phyloP scores from a whole-genome alignment of 1,139 yeast genomes.

The Candida frijolesensis region DNA sequence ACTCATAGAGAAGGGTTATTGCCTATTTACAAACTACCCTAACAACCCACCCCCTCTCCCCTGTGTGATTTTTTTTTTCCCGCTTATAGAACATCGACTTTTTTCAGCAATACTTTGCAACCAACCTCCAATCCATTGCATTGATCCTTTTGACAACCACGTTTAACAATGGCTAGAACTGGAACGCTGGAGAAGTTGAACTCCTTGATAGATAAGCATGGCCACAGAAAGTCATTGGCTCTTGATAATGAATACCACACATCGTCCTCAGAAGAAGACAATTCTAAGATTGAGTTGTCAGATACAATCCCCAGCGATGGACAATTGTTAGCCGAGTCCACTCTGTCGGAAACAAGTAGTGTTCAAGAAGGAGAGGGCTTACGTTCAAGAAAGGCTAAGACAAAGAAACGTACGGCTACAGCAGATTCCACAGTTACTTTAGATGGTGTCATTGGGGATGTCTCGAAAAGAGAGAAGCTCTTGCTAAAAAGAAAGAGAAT shows the following conservation, averaged over 20 bases:
- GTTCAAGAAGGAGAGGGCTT: neutral
- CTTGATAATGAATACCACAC: conserved; percentile 21
- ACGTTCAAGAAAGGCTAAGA: conserved; percentile 1
- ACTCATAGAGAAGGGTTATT: neutral
- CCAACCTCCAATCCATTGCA: neutral
- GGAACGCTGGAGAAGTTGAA: conserved; percentile 19
- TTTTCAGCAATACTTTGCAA: conserved; percentile 2
- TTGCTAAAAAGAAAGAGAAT: conserved; percentile 10
- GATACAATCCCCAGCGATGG: neutral
- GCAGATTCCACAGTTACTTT: conserved; percentile 5
- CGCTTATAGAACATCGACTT: neutral
- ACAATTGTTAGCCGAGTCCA: neutral
- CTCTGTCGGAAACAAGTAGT: neutral
- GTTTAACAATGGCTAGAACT: conserved; percentile 10
- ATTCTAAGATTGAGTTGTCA: neutral
- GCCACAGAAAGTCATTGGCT: conserved; percentile 20
- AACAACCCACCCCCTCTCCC: neutral
- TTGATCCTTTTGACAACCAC: neutral
- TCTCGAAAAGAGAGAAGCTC: conserved; percentile 11
- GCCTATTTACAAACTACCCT: neutral
- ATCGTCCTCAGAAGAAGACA: conserved; percentile 10
- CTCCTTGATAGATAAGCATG: conserved; percentile 17
- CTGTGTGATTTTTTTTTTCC: neutral
- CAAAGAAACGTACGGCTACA: neutral
- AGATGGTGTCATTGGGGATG: conserved; percentile 10